Conservation (phyloP, 345 rosid species). For the Capsella bursapastoris region DNA sequence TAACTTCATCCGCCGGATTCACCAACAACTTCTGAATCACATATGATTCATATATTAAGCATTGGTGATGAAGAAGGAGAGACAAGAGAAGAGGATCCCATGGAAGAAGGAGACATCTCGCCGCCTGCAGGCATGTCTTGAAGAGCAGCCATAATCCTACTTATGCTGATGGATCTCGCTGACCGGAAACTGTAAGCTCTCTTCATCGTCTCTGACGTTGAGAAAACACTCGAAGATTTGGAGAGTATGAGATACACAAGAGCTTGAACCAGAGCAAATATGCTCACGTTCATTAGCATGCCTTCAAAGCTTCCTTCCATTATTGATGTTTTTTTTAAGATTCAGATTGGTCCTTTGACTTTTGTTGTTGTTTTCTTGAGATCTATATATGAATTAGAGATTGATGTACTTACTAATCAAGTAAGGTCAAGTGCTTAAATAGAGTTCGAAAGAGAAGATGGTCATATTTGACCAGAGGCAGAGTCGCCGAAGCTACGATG, state of each 20-base stretch:
- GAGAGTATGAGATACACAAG: constrained; percentile 68
- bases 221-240: constrained; percentile 65
- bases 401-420: constrained; percentile 5
- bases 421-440: constrained; percentile 30
- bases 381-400: constrained; percentile 18
- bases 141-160: constrained; percentile 49
- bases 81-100: neutral
- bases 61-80: constrained; percentile 11
- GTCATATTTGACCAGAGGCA: constrained; percentile 40
- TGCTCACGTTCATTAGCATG: constrained; percentile 51
- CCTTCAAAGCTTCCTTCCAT: constrained; percentile 52
- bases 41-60: neutral
- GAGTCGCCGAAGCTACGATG: constrained; percentile 25
- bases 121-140: constrained; percentile 52
- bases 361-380: constrained; percentile 7
- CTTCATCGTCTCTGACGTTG: constrained; percentile 38
- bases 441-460: constrained; percentile 12
- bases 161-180: constrained; percentile 59
- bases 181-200: constrained; percentile 53
- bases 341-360: constrained; percentile 8
- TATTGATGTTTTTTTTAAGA: constrained; percentile 35
- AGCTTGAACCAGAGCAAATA: constrained; percentile 59
- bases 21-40: neutral
- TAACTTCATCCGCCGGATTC: neutral
- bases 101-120: constrained; percentile 50